These are phyloP conservation scores for Boletus pseudo-olivaceus DNA, from an alignment of 768 basidiomycete genomes.

Conservation along the genomic window DNA sequence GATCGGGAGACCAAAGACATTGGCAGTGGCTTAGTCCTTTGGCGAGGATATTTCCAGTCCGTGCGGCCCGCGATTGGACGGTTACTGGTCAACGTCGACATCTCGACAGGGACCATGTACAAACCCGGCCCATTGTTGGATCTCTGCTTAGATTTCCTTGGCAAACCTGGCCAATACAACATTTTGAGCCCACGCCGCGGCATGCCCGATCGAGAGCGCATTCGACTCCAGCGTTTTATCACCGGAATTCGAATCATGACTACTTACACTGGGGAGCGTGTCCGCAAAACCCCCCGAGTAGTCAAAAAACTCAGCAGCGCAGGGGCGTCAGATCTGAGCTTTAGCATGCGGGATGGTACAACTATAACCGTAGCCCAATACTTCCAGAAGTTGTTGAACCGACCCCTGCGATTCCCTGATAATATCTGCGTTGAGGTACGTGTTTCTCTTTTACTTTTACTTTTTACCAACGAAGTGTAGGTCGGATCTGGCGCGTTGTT, in stretches of 20 bases:
- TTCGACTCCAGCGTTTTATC: constrained; percentile 55
- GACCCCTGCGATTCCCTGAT: constrained; percentile 55
- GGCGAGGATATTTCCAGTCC: constrained; percentile 82
- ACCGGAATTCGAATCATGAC: constrained; percentile 50
- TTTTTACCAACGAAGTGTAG: constrained; percentile 36
- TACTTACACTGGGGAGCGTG: constrained; percentile 34
- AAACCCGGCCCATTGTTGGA: constrained; percentile 56
- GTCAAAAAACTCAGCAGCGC: constrained; percentile 55
- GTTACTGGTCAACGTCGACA: constrained; percentile 74
- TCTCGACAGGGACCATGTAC: constrained; percentile 75
- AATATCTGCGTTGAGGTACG: constrained; percentile 66
- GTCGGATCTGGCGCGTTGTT: constrained; percentile 58
- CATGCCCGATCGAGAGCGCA: constrained; percentile 50
- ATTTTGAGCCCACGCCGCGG: constrained; percentile 38
- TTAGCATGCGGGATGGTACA: constrained; percentile 55
- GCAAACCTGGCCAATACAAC: constrained; percentile 26
- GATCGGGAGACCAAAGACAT: constrained; percentile 49
- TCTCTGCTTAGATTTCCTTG: constrained; percentile 57
- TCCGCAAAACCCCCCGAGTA: constrained; percentile 48
- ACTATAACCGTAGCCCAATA: constrained; percentile 59
- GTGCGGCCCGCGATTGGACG: constrained; percentile 62
- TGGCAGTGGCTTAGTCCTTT: constrained; percentile 62
- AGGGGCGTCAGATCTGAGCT: constrained; percentile 53
- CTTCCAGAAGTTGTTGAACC: constrained; percentile 52
- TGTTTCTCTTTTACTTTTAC: constrained; percentile 4